Evolutionary conservation across 495 filamentous ascomycete genomes (phyloP).

Genomic region (Neurospora hispaniola): DNA sequence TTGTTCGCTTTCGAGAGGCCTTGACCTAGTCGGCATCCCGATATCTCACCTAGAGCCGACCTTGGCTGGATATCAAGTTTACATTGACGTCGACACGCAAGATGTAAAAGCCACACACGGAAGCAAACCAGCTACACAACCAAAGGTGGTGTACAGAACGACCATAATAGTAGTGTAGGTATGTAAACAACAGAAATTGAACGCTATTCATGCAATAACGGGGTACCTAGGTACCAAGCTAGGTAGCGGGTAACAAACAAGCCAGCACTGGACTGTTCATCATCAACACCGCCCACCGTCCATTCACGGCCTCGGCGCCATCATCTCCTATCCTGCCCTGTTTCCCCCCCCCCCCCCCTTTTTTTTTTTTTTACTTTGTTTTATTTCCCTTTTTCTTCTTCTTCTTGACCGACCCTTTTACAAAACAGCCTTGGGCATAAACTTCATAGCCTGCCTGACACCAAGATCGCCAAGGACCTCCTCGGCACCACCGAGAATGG

Average conservation of each 20-base stretch:
- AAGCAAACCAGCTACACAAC: not conserved
- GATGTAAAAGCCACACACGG: not conserved
- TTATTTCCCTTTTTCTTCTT: not conserved
- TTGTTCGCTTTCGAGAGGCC: not conserved
- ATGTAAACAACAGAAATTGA: not conserved
- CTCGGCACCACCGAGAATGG: constrained; percentile 76
- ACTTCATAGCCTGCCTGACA: constrained; percentile 71
- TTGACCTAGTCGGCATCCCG: not conserved
- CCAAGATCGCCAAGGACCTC: constrained; percentile 76
- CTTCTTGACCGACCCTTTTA: constrained; percentile 22
- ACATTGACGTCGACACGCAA: not conserved
- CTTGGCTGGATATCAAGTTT: not conserved
- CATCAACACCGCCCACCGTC: not conserved
- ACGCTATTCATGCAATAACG: not conserved
- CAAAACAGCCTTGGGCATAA: constrained; percentile 74
- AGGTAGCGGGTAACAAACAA: too few relatives aligned
- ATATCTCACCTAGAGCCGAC: not conserved
- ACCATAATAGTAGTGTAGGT: not conserved
- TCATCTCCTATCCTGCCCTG: not conserved
- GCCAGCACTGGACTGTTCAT: not conserved
- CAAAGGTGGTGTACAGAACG: not conserved
- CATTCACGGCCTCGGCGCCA: not conserved
- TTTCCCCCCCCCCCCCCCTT: not conserved
- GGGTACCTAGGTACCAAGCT: too few relatives aligned
- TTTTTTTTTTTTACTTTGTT: not conserved